Evolutionary conservation across 208 protist genomes (phyloP), one percentile per base, ranked within the genome.

Genomic region (Balamuthia mandrillaris): DNA sequence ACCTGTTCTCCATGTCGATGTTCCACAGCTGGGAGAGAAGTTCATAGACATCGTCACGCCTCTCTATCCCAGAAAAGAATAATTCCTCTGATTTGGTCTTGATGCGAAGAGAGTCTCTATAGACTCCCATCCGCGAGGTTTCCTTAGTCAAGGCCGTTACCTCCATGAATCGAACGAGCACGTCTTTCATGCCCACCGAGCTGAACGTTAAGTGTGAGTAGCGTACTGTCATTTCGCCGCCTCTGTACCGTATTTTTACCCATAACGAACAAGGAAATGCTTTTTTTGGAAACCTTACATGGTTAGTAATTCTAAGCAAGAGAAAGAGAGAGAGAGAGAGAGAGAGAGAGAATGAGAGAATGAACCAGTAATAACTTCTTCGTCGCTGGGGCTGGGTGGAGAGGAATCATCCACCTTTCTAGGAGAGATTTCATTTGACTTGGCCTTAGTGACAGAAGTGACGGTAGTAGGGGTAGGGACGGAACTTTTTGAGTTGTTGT

Each of bases 11-110:
- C 70, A 79, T 79, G 70, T 79, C 70, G 33, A 79, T 79, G 33
- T 79, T 79, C 70, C 70, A 79, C n/a, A 79, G 70, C 49, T 79
- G 70, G 45, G 70, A 79, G 47, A 79, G 33, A 33, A 79, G 49
- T 31, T 79, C 70, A 37, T 79, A 79, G 45, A 79, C 70, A 37
- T 79, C 70, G 33, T 79, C 70, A 3, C 70, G 42, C 70, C 58
- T 52, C 2, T 79, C 49, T 1, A 79, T 79, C 45, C 58, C 49
- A 10, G 70, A 79, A 31, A 79, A 79, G 70, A 79, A 79, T 39
- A 45, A 79, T 10, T 79, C 70, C 9, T 37, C 70, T 4, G 33
- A 24, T 14, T 37, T 7, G 24, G 29, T 37, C 42, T 79, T 79
- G 45, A 79, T 79, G 14, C 24, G 5, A 24, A 79, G 4, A 16